These are phyloP conservation scores for Pleurotus cornucopiae DNA, from an alignment of 768 basidiomycete genomes.

Conservation along the genomic window DNA sequence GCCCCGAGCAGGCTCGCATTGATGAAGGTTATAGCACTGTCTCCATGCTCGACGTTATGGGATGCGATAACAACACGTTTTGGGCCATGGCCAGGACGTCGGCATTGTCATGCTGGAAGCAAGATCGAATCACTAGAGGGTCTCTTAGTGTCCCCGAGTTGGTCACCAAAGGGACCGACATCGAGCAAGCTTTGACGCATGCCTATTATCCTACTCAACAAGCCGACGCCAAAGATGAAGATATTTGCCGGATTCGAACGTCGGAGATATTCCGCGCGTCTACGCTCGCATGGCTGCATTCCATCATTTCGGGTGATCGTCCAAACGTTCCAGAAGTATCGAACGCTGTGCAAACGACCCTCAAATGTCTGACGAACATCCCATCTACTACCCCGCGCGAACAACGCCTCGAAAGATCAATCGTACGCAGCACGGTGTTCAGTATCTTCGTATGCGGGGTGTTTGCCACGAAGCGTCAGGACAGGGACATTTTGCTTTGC, in stretches of 20 bases:
- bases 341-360: conserved; percentile 47
- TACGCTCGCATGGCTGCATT: conserved; percentile 69
- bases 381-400: conserved; percentile 18
- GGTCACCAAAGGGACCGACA: conserved; percentile 45
- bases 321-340: conserved; percentile 64
- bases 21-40: conserved; percentile 14
- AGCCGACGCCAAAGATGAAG: conserved; percentile 14
- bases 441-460: conserved; percentile 71
- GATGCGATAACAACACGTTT: conserved; percentile 76
- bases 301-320: conserved; percentile 70
- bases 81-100: conserved; percentile 78
- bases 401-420: conserved; percentile 40
- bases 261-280: conserved; percentile 71
- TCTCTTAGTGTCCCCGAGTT: conserved; percentile 59
- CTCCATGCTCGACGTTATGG: conserved; percentile 84
- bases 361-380: conserved; percentile 39
- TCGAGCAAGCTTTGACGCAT: conserved; percentile 38
- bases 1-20: conserved; percentile 21
- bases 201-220: conserved; percentile 17
- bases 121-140: conserved; percentile 29
- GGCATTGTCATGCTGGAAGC: conserved; percentile 65
- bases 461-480: conserved; percentile 47
- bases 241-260: conserved; percentile 38
- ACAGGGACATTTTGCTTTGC: conserved; percentile 38
- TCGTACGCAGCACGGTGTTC: conserved; percentile 77